Conservation (phyloP, 345 rosid species). For the Microcos paniculata region DNA sequence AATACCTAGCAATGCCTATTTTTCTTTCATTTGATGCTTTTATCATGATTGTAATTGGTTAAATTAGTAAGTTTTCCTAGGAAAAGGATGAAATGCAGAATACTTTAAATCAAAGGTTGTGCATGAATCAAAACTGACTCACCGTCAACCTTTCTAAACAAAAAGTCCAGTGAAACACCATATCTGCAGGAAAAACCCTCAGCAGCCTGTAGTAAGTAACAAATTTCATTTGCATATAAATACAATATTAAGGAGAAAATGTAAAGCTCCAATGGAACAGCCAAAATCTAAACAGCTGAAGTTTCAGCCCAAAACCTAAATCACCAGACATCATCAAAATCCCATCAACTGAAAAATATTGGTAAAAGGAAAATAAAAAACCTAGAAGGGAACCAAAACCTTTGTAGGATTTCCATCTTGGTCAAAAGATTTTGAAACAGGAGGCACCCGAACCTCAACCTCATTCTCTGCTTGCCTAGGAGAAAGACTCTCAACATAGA, state of each 20-base stretch:
- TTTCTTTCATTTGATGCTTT: neutral
- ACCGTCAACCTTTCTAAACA: slow-evolving; percentile 75
- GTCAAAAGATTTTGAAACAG: slow-evolving; percentile 88
- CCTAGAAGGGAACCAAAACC: slow-evolving; percentile 47
- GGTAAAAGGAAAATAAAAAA: neutral
- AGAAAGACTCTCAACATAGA: slow-evolving; percentile 56
- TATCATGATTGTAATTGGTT: neutral
- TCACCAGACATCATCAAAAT: slow-evolving; percentile 1
- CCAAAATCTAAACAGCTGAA: neutral
- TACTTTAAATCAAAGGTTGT: neutral
- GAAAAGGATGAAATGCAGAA: neutral
- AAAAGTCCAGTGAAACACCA: slow-evolving; percentile 53
- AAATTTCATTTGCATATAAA: slow-evolving; percentile 12
- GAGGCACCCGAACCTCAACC: slow-evolving; percentile 93
- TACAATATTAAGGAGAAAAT: slow-evolving; percentile 1
- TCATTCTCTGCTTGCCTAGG: slow-evolving; percentile 75
- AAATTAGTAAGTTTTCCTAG: neutral
- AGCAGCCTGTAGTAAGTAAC: slow-evolving; percentile 66
- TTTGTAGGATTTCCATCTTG: slow-evolving; percentile 84
- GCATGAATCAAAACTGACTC: slow-evolving; percentile 28
- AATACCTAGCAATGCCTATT: neutral
- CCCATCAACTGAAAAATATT: slow-evolving; percentile 16
- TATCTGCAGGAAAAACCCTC: slow-evolving; percentile 92
- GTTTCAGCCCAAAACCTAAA: neutral
- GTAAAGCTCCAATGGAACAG: slow-evolving; percentile 9